These are phyloP conservation scores for Solanum ossicruentum DNA, from an alignment of 257 asterid species.

Conservation along the genomic window DNA sequence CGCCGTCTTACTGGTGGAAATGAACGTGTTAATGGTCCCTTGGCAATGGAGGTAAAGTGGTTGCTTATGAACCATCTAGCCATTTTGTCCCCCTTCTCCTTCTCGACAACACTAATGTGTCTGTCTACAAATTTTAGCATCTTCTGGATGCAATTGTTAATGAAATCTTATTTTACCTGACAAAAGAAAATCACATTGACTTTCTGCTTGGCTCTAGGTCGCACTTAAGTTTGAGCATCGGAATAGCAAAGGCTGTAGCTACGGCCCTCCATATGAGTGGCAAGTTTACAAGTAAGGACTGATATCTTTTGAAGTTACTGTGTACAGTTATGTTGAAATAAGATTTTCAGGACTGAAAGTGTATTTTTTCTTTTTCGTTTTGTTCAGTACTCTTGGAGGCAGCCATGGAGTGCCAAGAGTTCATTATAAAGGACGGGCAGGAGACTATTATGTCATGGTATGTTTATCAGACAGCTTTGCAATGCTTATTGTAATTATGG, in stretches of 20 bases:
- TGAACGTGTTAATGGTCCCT: constrained; percentile 16
- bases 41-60: constrained; percentile 22
- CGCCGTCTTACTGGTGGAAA: constrained; percentile 22
- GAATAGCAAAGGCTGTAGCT: constrained; percentile 40
- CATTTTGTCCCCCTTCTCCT: not conserved
- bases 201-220: constrained; percentile 8
- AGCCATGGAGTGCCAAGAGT: constrained; percentile 38
- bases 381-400: constrained; percentile 33
- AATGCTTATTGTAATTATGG: not conserved
- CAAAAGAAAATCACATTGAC: not conserved
- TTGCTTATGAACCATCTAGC: not conserved
- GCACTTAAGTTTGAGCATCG: constrained; percentile 41
- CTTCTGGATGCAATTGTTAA: not conserved
- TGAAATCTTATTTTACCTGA: not conserved
- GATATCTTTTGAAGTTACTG: not conserved
- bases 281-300: constrained; percentile 34
- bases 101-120: not conserved
- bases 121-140: not conserved
- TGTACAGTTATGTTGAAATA: not conserved
- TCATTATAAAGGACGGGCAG: constrained; percentile 34
- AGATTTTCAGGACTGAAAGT: not conserved
- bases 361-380: not conserved
- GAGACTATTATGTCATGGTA: constrained; percentile 39
- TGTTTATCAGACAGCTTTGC: not conserved
- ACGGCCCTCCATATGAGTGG: constrained; percentile 43